Base-by-base conservation (phyloP, 495 filamentous ascomycete species). In the Neurospora tetrasperma region DNA sequence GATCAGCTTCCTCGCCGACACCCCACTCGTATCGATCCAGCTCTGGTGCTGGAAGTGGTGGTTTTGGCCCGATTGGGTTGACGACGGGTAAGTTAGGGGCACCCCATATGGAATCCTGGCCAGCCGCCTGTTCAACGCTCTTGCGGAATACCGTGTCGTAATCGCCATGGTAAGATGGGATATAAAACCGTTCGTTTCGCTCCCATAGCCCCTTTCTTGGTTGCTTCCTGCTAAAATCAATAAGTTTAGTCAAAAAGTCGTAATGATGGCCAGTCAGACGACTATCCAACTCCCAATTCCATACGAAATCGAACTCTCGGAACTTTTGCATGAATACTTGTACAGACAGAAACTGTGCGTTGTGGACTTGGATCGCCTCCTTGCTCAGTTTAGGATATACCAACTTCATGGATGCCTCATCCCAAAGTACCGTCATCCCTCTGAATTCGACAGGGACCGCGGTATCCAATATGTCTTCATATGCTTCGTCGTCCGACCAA, bases 211-310 rank as follows among this genome's bases (percentile, higher is more conserved):
- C 87, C 73, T 89, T 89, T 31, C 92, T 83, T 0, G 91, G 91
- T 75, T 91, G 88, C 46, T 84, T 81, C 75, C 81, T 83, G 12
- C 86, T 87, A 79, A 92, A 94, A 3, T 85, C 74, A 12, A 80
- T 75, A 14, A 92, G 75, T 71, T 86, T 87, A 74, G 89, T 87
- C 20, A 93, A 81, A 69, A 92, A 85, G 75, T 92, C 87, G 78
- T 93, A 93, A 78, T 88, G 84, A 73, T 94, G 88, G 10, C 91
- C 91, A 0, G 88, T 91, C 71, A 89, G 87, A 27, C 92, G 87
- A n/a, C 86, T 86, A 76, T 94, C 91, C 78, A 91, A 86, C 75
- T 93, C 91, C 85, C 90, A 89, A 77, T 93, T 93, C 91, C 91
- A 94, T 71, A 91, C 85, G 76, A 85, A 92, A 71, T 91, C 90